Base-by-base conservation (phyloP, 768 basidiomycete species). In the Sarcodon sp. region DNA sequence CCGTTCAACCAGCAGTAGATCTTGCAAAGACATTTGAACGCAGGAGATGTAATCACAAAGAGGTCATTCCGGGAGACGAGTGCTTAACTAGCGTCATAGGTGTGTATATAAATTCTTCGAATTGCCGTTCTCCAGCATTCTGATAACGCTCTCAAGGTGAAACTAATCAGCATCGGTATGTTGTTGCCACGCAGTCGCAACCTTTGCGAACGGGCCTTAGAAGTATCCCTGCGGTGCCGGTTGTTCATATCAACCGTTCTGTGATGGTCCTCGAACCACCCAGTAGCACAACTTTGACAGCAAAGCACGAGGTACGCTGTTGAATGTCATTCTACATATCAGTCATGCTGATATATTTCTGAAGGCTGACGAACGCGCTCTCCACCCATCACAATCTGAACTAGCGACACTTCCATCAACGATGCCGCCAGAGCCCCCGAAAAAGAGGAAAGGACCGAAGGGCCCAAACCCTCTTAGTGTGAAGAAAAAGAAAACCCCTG, bases 221-320 rank as follows among this genome's bases (percentile, higher is more conserved):
- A 12, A 62, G 60, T 4, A 73, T 96, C 35, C 85, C 92, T 8
- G 93, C 80, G 1, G 80, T 90, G 0, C 96, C 96, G 0, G 75
- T 98, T 51, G 69, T 98, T 35, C 93, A 96, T 62, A 73, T 96
- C 51, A 93, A 90, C 57, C 85, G 87, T 33, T 80, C 88, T 1
- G 94, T 98, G 9, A 81, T 96, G 76, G 79, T 99, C 15, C 73
- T 98, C 21, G 92, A 94, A 62, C 89, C 90, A 6, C 88, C 90
- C 0, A 87, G 85, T 53, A 79, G 87, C 48, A 70, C 71, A 3
- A 98, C 92, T 1, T 58, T 90, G 9, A 60, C 69, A 46, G 71
- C 71, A 39, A 97, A 97, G 63, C 70, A 72, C 46, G 57, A 62
- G 57, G 87, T 79, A 55, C 49, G 21, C 21, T 4, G 72, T 43